These are phyloP conservation scores for Sporisorium scitamineum DNA, from an alignment of 1,284 basidiomycete genomes.

Conservation along the genomic window DNA sequence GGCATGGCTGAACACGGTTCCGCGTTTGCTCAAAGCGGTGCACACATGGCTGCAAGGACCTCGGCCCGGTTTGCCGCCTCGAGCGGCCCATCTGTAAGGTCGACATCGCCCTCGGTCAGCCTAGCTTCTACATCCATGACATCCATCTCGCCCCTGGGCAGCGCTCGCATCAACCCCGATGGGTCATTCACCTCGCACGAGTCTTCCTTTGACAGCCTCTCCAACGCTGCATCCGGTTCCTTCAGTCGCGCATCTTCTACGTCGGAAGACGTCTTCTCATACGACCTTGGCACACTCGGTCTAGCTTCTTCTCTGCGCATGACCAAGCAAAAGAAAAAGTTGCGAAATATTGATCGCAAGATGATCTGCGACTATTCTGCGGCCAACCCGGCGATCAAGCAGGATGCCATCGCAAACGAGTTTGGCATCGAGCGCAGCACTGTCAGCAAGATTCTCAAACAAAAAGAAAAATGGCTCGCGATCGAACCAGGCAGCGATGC, in stretches of 20 bases:
- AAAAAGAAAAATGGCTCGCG: slow-evolving; percentile 83
- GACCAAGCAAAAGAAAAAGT: slow-evolving; percentile 52
- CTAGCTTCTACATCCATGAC: slow-evolving; percentile 49
- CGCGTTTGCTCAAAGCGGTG: slow-evolving; percentile 15
- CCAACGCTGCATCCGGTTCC: slow-evolving; percentile 38
- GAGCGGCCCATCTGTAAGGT: slow-evolving; percentile 29
- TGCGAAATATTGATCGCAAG: slow-evolving; percentile 52
- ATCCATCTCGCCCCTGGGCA: slow-evolving; percentile 49
- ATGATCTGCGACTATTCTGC: slow-evolving; percentile 45
- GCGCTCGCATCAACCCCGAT: slow-evolving; percentile 38
- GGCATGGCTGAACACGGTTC: slow-evolving; percentile 16
- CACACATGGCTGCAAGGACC: not conserved
- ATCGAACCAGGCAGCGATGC: slow-evolving; percentile 69
- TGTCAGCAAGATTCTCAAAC: slow-evolving; percentile 90
- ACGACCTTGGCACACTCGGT: slow-evolving; percentile 27
- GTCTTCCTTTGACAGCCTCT: slow-evolving; percentile 47
- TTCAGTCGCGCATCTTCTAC: slow-evolving; percentile 48
- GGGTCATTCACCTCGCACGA: slow-evolving; percentile 52
- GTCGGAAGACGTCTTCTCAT: slow-evolving; percentile 31
- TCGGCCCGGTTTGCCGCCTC: slow-evolving; percentile 14
- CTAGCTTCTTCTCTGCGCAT: slow-evolving; percentile 35
- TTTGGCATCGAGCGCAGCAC: slow-evolving; percentile 89
- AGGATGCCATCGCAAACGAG: slow-evolving; percentile 65
- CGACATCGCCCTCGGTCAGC: slow-evolving; percentile 43
- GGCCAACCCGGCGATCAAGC: slow-evolving; percentile 41